phyloP scores from a whole-genome alignment of 2,329 filamentous ascomycete species.

The Colletotrichum limetticola region DNA sequence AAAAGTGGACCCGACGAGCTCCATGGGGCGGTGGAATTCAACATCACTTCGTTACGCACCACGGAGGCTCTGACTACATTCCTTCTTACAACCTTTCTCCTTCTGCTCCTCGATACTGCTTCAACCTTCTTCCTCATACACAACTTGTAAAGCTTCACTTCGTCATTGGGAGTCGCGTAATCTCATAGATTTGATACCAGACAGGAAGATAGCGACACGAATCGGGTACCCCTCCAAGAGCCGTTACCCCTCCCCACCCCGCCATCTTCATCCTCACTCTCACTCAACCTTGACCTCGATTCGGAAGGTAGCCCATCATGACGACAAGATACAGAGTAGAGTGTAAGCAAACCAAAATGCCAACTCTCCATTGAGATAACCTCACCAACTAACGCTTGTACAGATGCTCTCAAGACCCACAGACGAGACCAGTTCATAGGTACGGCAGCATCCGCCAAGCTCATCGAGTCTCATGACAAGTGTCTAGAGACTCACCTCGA shows the following conservation, averaged over 20 bases:
- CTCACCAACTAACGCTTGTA: slow-evolving; percentile 30
- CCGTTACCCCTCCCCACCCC: background rate
- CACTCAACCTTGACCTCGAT: background rate
- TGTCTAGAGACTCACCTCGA: background rate
- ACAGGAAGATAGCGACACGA: background rate
- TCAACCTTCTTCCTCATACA: background rate
- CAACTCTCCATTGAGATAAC: background rate
- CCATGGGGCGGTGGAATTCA: slow-evolving; percentile 26
- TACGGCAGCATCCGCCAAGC: slow-evolving; percentile 47
- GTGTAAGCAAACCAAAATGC: slow-evolving; percentile 65
- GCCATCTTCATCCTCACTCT: background rate
- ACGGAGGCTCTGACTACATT: slow-evolving; percentile 2
- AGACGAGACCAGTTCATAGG: slow-evolving; percentile 89
- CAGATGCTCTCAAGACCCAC: slow-evolving; percentile 81
- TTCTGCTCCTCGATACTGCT: background rate
- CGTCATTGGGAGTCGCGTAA: background rate
- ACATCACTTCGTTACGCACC: slow-evolving; percentile 20
- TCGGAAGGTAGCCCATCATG: slow-evolving; percentile 52
- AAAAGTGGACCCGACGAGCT: background rate
- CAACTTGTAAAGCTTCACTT: background rate
- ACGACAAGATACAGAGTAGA: slow-evolving; percentile 77
- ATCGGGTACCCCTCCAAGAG: background rate
- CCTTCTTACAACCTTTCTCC: background rate
- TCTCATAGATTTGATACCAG: background rate
- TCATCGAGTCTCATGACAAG: background rate